phyloP scores from a whole-genome alignment of 805 yeast genomes.

The Teunomyces aglyptinius region DNA sequence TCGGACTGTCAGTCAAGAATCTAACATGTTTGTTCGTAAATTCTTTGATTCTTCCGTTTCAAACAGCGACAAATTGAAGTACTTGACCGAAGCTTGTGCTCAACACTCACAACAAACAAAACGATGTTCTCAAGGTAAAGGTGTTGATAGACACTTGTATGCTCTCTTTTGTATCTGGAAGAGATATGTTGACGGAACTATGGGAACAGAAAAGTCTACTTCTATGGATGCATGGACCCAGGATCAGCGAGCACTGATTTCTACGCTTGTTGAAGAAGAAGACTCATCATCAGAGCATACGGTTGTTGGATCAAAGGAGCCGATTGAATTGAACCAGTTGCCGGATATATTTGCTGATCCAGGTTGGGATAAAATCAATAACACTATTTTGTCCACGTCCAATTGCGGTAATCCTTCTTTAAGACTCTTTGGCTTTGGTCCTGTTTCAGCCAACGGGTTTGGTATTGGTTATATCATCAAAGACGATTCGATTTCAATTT shows the following conservation, averaged over 20 bases:
- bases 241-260: conserved; percentile 14
- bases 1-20: conserved; percentile 77
- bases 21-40: conserved; percentile 78
- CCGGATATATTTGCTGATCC: conserved; percentile 80
- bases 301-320: conserved; percentile 19
- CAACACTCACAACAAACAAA: conserved; percentile 68
- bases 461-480: conserved; percentile 57
- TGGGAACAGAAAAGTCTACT: conserved; percentile 10
- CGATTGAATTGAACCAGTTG: conserved; percentile 31
- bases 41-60: conserved; percentile 68
- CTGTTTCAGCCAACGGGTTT: conserved; percentile 56
- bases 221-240: conserved; percentile 1
- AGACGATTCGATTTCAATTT: conserved; percentile 50
- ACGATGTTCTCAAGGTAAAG: conserved; percentile 70
- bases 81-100: conserved; percentile 65
- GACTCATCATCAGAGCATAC: conserved; percentile 29
- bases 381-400: conserved; percentile 67
- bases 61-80: conserved; percentile 56
- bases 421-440: conserved; percentile 58
- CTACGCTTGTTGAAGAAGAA: conserved; percentile 15
- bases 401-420: conserved; percentile 63
- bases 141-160: conserved; percentile 90
- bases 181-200: conserved; percentile 43
- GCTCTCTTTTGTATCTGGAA: conserved; percentile 90
- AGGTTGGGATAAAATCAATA: conserved; percentile 86